Conservation (phyloP, 306 rosid genomes). For the Casuarina equisetifolia region DNA sequence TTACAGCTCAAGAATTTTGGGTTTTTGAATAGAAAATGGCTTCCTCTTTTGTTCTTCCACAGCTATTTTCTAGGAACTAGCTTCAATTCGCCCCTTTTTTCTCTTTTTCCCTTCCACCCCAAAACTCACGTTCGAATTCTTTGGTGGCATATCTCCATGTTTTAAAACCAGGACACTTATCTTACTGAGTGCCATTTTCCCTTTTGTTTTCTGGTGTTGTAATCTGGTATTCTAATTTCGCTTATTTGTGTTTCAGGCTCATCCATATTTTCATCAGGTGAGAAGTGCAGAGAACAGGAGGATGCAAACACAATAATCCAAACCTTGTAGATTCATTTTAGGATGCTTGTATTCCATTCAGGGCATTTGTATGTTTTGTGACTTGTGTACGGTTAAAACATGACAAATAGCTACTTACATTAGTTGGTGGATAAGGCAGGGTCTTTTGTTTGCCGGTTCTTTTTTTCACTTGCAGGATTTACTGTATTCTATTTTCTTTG, state of each 20-base stretch:
- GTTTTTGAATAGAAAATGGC: too few species aligned
- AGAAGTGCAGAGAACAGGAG: constrained; percentile 49
- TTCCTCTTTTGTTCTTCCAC: too few species aligned
- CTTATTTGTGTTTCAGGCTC: constrained; percentile 37
- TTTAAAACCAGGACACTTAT: background rate
- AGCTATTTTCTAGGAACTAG: too few species aligned
- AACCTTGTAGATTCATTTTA: background rate
- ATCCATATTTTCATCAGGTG: constrained; percentile 51
- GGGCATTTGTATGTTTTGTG: background rate
- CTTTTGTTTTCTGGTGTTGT: background rate
- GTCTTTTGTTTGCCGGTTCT: background rate
- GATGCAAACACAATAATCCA: constrained; percentile 29
- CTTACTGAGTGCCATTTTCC: background rate
- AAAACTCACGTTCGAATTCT: background rate
- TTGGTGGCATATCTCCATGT: background rate
- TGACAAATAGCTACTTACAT: constrained; percentile 1
- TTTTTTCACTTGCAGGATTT: background rate
- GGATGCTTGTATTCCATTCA: constrained; percentile 1
- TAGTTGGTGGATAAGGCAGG: constrained; percentile 14
- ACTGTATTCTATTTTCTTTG: background rate
- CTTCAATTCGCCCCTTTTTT: too few species aligned
- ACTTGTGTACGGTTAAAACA: background rate
- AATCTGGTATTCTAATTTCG: background rate
- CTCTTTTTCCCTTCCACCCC: too few species aligned
- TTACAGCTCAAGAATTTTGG: background rate